Percentiles rank a stretch among this genome's conserved stretches.
Evolutionary conservation across 2,329 filamentous ascomycete genomes (phyloP).

Genomic region (Fusarium pseudocircinatum): DNA sequence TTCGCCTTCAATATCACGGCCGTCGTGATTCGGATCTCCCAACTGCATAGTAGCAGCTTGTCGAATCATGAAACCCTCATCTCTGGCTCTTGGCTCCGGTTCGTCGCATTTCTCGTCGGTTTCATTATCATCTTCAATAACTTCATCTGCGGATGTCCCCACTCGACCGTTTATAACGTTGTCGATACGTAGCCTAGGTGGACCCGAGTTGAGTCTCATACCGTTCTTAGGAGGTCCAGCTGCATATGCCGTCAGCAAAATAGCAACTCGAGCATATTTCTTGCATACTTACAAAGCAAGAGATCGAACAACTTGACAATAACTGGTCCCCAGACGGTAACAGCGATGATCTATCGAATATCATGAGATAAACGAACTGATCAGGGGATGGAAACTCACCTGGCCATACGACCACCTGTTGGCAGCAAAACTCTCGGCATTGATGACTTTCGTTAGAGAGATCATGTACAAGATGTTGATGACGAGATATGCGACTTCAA

Average conservation of each 20-base stretch:
- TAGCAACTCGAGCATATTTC: background rate
- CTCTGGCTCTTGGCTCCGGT: slow-evolving; percentile 3
- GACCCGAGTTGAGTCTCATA: slow-evolving; percentile 48
- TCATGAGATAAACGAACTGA: background rate
- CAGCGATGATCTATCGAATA: slow-evolving; percentile 46
- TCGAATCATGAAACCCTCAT: slow-evolving; percentile 16
- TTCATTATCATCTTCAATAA: slow-evolving; percentile 31
- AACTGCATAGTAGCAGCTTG: slow-evolving; percentile 8
- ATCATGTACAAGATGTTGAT: slow-evolving; percentile 53
- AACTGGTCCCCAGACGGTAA: slow-evolving; percentile 53
- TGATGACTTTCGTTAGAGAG: slow-evolving; percentile 50
- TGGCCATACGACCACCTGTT: slow-evolving; percentile 52
- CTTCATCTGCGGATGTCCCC: slow-evolving; percentile 40
- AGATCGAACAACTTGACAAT: slow-evolving; percentile 53
- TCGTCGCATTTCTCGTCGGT: slow-evolving; percentile 31
- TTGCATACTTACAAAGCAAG: slow-evolving; percentile 47
- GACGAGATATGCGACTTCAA: slow-evolving; percentile 51
- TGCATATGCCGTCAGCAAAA: slow-evolving; percentile 38
- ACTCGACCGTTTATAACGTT: slow-evolving; percentile 50
- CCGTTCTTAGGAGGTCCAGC: slow-evolving; percentile 52
- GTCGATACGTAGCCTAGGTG: slow-evolving; percentile 51
- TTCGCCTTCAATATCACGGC: background rate
- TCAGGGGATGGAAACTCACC: background rate
- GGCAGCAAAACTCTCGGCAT: slow-evolving; percentile 48
- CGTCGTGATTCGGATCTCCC: background rate